These are phyloP conservation scores for Cenococcum geophilum DNA, from an alignment of 495 filamentous ascomycete species.

Conservation along the genomic window DNA sequence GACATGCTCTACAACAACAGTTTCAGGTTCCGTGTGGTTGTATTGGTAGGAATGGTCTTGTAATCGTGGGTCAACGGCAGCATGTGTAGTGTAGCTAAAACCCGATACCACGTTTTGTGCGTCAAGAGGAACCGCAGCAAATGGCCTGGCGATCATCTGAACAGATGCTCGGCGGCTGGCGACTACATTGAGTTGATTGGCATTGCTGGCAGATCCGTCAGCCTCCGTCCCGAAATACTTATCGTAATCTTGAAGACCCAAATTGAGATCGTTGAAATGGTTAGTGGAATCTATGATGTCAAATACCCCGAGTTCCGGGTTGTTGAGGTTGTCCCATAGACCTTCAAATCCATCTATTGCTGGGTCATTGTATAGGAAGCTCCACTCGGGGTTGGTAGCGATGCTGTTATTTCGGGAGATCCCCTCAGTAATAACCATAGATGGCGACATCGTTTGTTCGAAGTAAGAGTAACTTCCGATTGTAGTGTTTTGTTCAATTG, in stretches of 20 bases:
- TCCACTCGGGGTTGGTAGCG: too few relatives aligned
- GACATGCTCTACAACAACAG: not conserved
- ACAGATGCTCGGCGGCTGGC: not conserved
- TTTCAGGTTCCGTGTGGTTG: not conserved
- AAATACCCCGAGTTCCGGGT: too few relatives aligned
- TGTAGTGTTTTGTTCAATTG: too few relatives aligned
- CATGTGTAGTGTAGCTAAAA: not conserved
- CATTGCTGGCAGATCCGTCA: not conserved
- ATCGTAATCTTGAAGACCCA: too few relatives aligned
- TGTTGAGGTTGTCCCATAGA: too few relatives aligned
- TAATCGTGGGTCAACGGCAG: not conserved
- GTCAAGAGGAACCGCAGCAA: not conserved
- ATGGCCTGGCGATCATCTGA: not conserved
- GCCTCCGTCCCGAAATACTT: not conserved
- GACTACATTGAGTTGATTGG: not conserved
- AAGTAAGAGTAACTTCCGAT: too few relatives aligned
- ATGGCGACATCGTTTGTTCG: not conserved
- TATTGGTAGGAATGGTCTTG: not conserved
- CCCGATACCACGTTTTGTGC: not conserved
- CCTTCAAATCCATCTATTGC: too few relatives aligned
- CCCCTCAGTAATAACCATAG: too few relatives aligned
- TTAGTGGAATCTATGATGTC: not conserved
- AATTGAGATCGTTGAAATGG: not conserved
- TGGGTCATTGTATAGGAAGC: too few relatives aligned
- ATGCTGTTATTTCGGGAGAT: too few relatives aligned